Base-by-base conservation (phyloP, 2,329 filamentous ascomycete genomes). In the Sporothrix protearum region DNA sequence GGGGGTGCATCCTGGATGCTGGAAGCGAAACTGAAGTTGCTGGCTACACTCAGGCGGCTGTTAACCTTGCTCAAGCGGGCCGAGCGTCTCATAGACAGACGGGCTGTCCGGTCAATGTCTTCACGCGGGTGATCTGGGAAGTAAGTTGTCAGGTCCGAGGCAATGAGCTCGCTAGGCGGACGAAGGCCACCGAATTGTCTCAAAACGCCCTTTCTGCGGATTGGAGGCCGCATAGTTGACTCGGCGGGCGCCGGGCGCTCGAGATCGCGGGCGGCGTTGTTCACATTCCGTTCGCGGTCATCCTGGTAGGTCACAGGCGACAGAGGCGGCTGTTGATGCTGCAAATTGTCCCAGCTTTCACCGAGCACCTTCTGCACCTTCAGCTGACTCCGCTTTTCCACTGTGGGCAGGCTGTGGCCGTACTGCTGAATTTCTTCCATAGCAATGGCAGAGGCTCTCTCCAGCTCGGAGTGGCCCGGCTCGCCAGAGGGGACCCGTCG, bases 141-240 rank as follows among this genome's bases (percentile, higher is more conserved):
- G 84, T 98, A 99, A 0, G 94, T 97, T 1, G 93, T 96, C 73
- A 99, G 84, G 79, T 99, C 96, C 28, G 96, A 97, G 33, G 95
- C 95, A 78, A 99, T 99, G 79, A 99, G 88, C 83, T 99, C 96
- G 82, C 95, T 98, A 1, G 96, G 96, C 22, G 96, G 96, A 76
- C 96, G 87, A 75, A 96, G 90, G 45, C 95, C 95, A 77, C 96
- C 96, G 81, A 98, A 98, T 75, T 92, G 91, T 75, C 92, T 89
- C 61, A 94, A 83, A 36, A 89, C 84, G 39, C 81, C 83, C 77
- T 88, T 88, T 72, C 82, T 82, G 72, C 79, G 80, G 72, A 77
- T 80, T 63, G 78, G 80, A 61, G 84, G 82, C 63, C 83, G 80
- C 28, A 79, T 78, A 9, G 81, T 47, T 7, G 49, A 77, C n/a